Conservation (phyloP, 2,329 filamentous ascomycete genomes). For the Neurospora crassa region DNA sequence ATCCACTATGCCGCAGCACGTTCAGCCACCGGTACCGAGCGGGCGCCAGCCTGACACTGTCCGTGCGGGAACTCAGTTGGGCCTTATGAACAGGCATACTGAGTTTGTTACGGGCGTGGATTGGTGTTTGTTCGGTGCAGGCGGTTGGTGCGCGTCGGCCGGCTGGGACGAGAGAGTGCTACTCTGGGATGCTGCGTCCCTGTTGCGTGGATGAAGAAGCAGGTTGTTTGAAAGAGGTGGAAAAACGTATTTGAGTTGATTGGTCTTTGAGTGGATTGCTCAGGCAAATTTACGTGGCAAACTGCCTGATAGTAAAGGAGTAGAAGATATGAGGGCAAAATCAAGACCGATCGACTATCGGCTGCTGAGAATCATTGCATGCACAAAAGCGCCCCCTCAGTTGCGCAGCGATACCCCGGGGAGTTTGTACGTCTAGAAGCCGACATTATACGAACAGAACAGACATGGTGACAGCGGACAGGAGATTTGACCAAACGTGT, state of each 20-base stretch:
- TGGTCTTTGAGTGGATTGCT: background rate
- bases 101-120: constrained; percentile 96
- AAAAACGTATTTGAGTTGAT: too few species aligned
- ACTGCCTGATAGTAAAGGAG: background rate
- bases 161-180: constrained; percentile 90
- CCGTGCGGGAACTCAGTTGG: constrained; percentile 60
- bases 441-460: background rate
- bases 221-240: background rate
- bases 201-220: constrained; percentile 23
- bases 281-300: background rate
- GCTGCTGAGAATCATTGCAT: background rate
- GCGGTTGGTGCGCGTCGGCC: constrained; percentile 90
- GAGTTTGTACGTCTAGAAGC: background rate
- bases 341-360: background rate
- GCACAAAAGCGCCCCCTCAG: background rate
- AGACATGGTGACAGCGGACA: background rate
- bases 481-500: background rate
- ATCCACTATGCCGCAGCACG: constrained; percentile 27
- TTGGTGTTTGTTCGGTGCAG: constrained; percentile 93
- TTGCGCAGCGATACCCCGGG: background rate
- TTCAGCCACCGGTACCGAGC: constrained; percentile 17
- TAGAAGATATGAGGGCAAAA: background rate
- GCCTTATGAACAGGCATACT: constrained; percentile 84
- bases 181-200: constrained; percentile 75
- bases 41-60: constrained; percentile 23